A percentile compares a stretch with the other conserved stretches of the same genome.
phyloP scores from a whole-genome alignment of 129 eudicot genomes.

The Flaveria robusta region DNA sequence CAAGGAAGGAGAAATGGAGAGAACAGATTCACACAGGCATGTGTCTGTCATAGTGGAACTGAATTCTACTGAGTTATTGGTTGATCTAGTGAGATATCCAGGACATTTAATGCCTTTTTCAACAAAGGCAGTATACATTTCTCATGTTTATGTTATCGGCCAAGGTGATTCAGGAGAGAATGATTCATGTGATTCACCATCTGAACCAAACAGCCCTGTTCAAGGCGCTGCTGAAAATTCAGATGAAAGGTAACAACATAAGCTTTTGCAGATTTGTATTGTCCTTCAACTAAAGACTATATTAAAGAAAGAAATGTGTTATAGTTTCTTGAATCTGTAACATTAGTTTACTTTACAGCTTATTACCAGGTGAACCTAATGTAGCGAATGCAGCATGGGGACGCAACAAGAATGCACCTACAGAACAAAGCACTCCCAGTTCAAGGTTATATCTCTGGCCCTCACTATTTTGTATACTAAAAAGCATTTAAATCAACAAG shows the following conservation, averaged over 20 bases:
- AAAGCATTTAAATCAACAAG: constrained; percentile 9
- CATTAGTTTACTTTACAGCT: constrained; percentile 39
- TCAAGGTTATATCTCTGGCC: constrained; percentile 58
- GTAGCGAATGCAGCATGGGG: constrained; percentile 81
- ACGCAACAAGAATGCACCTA: constrained; percentile 63
- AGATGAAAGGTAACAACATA: constrained; percentile 62
- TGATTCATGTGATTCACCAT: constrained; percentile 95
- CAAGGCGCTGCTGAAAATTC: constrained; percentile 67
- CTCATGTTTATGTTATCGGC: constrained; percentile 84
- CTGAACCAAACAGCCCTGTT: constrained; percentile 88
- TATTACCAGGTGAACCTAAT: constrained; percentile 78
- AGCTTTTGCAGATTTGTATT: neutral
- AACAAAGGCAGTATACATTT: constrained; percentile 66
- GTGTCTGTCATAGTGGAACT: constrained; percentile 60
- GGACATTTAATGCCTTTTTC: constrained; percentile 83
- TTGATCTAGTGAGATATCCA: constrained; percentile 88
- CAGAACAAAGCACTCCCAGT: constrained; percentile 82
- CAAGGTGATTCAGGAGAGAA: constrained; percentile 95
- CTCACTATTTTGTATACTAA: neutral
- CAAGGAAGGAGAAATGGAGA: constrained; percentile 58
- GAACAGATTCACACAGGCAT: constrained; percentile 62
- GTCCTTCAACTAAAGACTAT: neutral
- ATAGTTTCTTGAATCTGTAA: neutral
- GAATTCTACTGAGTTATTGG: constrained; percentile 62
- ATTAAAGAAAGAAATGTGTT: constrained; percentile 1